Evolutionary conservation across 2,329 filamentous ascomycete genomes (phyloP).

Genomic region (Podosphaera fusca): DNA sequence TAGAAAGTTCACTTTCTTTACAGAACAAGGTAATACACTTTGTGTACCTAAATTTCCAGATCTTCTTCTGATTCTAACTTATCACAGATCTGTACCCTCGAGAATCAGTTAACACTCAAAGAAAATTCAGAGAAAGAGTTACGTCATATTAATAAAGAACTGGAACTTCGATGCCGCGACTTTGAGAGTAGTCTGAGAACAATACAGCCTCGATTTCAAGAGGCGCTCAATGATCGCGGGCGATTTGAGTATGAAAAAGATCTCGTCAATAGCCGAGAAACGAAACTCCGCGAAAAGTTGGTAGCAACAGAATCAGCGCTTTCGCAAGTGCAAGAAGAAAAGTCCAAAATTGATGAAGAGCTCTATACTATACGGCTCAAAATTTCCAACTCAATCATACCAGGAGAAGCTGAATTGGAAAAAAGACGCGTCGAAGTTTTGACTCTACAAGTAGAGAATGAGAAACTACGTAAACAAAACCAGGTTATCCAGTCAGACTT

Average conservation of each 20-base stretch:
- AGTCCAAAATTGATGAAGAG: slow-evolving; percentile 6
- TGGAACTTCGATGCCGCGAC: slow-evolving; percentile 24
- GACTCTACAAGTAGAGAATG: slow-evolving; percentile 6
- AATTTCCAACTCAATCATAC: slow-evolving; percentile 15
- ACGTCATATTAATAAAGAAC: slow-evolving; percentile 20
- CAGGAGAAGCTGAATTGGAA: slow-evolving; percentile 20
- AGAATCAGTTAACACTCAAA: slow-evolving; percentile 10
- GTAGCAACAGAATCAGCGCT: slow-evolving; percentile 4
- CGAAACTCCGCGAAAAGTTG: background rate
- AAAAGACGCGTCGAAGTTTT: slow-evolving; percentile 19
- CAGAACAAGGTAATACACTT: background rate
- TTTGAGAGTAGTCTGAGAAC: slow-evolving; percentile 22
- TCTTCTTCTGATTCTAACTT: background rate
- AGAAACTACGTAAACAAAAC: slow-evolving; percentile 8
- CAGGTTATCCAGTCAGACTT: slow-evolving; percentile 8
- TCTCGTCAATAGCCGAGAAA: slow-evolving; percentile 3
- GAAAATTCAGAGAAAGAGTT: slow-evolving; percentile 18
- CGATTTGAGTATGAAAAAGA: slow-evolving; percentile 22
- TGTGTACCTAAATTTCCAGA: background rate
- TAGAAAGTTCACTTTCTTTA: background rate
- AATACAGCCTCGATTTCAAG: slow-evolving; percentile 25
- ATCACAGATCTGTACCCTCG: slow-evolving; percentile 17
- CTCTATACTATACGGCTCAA: slow-evolving; percentile 11
- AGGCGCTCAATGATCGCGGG: slow-evolving; percentile 28
- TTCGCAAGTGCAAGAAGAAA: slow-evolving; percentile 11